Evolutionary conservation across 1,284 basidiomycete species (phyloP), one percentile per base, ranked within the genome.

Genomic region (Rhodotorula glutinis): DNA sequence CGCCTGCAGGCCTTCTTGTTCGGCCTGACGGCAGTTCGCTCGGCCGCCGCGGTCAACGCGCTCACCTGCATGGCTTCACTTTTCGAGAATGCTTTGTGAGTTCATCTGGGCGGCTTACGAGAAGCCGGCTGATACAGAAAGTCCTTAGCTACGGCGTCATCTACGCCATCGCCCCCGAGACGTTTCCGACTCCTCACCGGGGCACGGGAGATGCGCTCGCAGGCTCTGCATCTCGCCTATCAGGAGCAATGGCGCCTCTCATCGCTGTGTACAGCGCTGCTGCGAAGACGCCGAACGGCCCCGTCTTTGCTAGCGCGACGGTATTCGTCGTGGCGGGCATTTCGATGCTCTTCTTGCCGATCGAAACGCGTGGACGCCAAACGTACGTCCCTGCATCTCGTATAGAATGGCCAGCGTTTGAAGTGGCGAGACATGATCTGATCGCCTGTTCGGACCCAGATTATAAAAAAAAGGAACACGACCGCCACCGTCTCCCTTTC

Each of bases 1-100:
- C 25, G 25, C 33, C 1, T 23, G 33, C 53, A 54, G 53, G 53
- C 53, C 21, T 54, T 54, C 53, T 33, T 54, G 21, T 54, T 54
- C 21, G 53, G 23, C 30, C 33, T 54, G 13, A 54, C 53, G 19
- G 30, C 53, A 13, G 33, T 38, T 10, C 33, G 53, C 3, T 25
- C 53, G 1, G 33, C 33, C 23, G 23, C 23, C 33, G 23, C 23
- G 11, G 30, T 54, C 29, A 54, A 54, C 33, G 53, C 53, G 14
- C 33, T 54, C 33, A 54, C 53, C 11, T 54, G 53, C 53, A 54
- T 54, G 53, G 53, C 53, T 4, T 33, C 53, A 23, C 53, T 54
- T 13, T 54, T 54, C 23, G 33, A 54, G n/a, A 54, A 54, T 33
- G 53, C 53, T 14, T 54, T 54, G 49, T 29, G 14, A 29, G 49